These are phyloP conservation scores for Fistulifera pelliculosa DNA, from an alignment of 108 stramenopile genomes.

Conservation along the genomic window DNA sequence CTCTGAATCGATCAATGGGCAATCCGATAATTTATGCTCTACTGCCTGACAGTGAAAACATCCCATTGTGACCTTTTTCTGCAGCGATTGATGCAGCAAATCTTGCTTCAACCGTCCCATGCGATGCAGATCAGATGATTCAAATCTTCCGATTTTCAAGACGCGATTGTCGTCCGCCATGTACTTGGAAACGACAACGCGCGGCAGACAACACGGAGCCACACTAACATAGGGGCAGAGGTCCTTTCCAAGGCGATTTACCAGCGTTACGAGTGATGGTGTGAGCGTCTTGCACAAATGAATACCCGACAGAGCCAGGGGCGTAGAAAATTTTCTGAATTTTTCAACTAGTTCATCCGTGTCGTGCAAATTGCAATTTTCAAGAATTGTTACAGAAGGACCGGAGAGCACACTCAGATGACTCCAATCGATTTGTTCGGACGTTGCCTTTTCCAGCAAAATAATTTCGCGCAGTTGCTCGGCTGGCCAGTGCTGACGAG, in stretches of 20 bases:
- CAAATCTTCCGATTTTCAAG: conserved; percentile 20
- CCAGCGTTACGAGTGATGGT: conserved; percentile 45
- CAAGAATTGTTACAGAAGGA: conserved; percentile 39
- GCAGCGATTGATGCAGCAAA: conserved; percentile 11
- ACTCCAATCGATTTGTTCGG: conserved; percentile 45
- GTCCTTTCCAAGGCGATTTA: conserved; percentile 42
- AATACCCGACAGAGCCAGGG: conserved; percentile 51
- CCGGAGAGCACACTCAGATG: conserved; percentile 40
- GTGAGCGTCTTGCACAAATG: conserved; percentile 61
- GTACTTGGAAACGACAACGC: conserved; percentile 17
- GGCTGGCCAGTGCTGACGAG: conserved; percentile 2
- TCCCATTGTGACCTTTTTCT: conserved; percentile 5
- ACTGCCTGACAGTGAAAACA: conserved; percentile 41
- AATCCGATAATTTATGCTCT: conserved; percentile 26
- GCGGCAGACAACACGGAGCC: conserved; percentile 64
- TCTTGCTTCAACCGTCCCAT: conserved; percentile 4
- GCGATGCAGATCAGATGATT: conserved; percentile 4
- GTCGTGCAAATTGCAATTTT: conserved; percentile 51
- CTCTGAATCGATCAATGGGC: conserved; percentile 21
- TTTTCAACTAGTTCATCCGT: conserved; percentile 39
- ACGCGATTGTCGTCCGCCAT: conserved; percentile 1
- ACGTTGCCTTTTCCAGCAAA: conserved; percentile 51
- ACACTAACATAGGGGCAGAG: conserved; percentile 42
- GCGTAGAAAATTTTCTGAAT: conserved; percentile 21
- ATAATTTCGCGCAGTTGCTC: conserved; percentile 27